phyloP scores from a whole-genome alignment of 176 grass and related monocot genomes.

The Musa troglodytarum region DNA sequence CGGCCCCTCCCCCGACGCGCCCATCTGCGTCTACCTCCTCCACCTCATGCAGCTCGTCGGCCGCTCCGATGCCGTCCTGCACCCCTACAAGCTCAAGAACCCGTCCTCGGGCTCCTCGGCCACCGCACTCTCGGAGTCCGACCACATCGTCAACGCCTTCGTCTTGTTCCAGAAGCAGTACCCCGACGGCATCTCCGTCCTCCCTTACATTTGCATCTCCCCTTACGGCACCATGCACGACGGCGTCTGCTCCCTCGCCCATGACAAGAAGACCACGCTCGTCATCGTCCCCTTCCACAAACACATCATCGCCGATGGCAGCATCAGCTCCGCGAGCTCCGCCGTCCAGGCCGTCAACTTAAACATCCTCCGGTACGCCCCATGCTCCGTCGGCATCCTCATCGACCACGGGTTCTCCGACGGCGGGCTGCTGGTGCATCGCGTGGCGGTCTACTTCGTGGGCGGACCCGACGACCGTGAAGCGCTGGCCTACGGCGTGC shows the following conservation, averaged over 20 bases:
- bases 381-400: conserved; percentile 72
- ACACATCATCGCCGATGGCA: conserved; percentile 40
- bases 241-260: conserved; percentile 69
- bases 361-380: conserved; percentile 53
- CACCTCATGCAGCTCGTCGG: conserved; percentile 80
- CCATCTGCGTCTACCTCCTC: conserved; percentile 71
- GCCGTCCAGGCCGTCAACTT: conserved; percentile 40
- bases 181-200: background rate
- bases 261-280: conserved; percentile 54
- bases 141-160: conserved; percentile 14
- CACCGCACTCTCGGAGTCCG: background rate
- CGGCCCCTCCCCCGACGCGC: conserved; percentile 39
- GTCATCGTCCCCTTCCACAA: conserved; percentile 80
- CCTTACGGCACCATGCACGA: conserved; percentile 89
- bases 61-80: conserved; percentile 63
- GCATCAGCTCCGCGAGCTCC: conserved; percentile 17
- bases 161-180: background rate
- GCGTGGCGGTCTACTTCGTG: conserved; percentile 70
- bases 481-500: conserved; percentile 46
- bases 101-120: conserved; percentile 20
- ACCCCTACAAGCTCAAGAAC: conserved; percentile 22
- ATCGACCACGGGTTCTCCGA: conserved; percentile 35
- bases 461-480: conserved; percentile 75
- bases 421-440: conserved; percentile 7
- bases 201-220: conserved; percentile 51